Evolutionary conservation across 306 rosid genomes (phyloP).

Genomic region (Fragaria iinumae): DNA sequence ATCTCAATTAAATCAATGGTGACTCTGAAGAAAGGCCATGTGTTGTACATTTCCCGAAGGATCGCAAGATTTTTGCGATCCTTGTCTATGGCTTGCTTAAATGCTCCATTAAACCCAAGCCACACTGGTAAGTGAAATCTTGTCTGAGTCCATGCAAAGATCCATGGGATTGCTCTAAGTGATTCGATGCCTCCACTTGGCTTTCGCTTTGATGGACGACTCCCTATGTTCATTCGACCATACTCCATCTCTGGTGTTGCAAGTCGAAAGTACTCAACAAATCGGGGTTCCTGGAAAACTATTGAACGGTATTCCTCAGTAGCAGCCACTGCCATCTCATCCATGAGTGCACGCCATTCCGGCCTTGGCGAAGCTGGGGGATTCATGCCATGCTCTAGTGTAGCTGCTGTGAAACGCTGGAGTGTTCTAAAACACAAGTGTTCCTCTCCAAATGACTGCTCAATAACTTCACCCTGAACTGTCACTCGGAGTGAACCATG

Average conservation of each 20-base stretch:
- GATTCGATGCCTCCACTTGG: slow-evolving; percentile 99
- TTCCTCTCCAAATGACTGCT: too few species aligned
- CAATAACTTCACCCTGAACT: too few species aligned
- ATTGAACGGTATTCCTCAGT: too few species aligned
- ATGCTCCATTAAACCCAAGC: slow-evolving; percentile 95
- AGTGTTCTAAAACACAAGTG: too few species aligned
- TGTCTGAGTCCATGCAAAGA: slow-evolving; percentile 98
- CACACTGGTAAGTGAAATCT: slow-evolving; percentile 95
- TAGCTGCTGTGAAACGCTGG: too few species aligned
- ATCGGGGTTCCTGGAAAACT: too few species aligned
- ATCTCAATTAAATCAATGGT: slow-evolving; percentile 87
- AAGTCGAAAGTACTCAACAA: too few species aligned
- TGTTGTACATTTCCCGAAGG: slow-evolving; percentile 74
- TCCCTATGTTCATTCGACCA: slow-evolving; percentile 96
- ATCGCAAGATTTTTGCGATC: slow-evolving; percentile 71
- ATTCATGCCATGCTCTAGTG: too few species aligned
- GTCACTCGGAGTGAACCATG: too few species aligned
- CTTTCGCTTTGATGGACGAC: slow-evolving; percentile 94
- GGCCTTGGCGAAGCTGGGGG: too few species aligned
- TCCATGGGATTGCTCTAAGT: slow-evolving; percentile 98
- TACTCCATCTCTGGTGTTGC: slow-evolving; percentile 70
- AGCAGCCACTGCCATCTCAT: too few species aligned
- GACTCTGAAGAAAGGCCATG: slow-evolving; percentile 98
- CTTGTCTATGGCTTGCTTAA: slow-evolving; percentile 67
- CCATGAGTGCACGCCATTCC: too few species aligned